phyloP scores from a whole-genome alignment of 2,329 filamentous ascomycete genomes.

The Cadophora gregata region DNA sequence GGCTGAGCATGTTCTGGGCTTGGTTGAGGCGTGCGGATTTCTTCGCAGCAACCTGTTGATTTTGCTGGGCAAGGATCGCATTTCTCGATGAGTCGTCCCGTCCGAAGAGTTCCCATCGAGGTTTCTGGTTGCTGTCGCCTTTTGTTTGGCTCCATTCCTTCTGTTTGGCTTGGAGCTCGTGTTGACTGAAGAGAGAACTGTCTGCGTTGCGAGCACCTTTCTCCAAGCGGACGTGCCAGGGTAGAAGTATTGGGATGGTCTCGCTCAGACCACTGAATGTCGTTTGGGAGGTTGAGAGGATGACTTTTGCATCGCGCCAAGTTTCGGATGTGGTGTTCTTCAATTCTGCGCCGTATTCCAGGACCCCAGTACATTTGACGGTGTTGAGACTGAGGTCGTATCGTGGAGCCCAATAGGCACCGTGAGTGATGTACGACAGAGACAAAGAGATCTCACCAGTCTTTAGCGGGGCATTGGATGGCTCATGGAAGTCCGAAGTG shows the following conservation, averaged over 20 bases:
- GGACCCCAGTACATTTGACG: slow-evolving; percentile 41
- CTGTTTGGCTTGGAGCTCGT: slow-evolving; percentile 47
- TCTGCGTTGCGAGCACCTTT: slow-evolving; percentile 37
- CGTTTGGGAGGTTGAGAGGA: slow-evolving; percentile 56
- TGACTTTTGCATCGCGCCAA: slow-evolving; percentile 52
- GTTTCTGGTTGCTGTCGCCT: slow-evolving; percentile 37
- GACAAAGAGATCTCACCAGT: slow-evolving; percentile 40
- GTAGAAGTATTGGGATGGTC: slow-evolving; percentile 51
- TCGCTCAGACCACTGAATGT: slow-evolving; percentile 56
- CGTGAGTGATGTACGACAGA: slow-evolving; percentile 43
- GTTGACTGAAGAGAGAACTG: slow-evolving; percentile 34
- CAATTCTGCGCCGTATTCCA: slow-evolving; percentile 60
- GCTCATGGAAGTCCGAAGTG: slow-evolving; percentile 36
- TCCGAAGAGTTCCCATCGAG: slow-evolving; percentile 48
- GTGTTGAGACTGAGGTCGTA: slow-evolving; percentile 55
- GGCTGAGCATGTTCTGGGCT: background rate
- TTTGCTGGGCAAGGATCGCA: background rate
- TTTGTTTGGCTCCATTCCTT: slow-evolving; percentile 35
- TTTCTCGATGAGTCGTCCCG: slow-evolving; percentile 20
- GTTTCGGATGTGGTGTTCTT: slow-evolving; percentile 56
- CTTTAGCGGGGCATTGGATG: slow-evolving; percentile 28
- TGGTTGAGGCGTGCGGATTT: background rate
- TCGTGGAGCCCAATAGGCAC: slow-evolving; percentile 53
- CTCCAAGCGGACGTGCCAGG: slow-evolving; percentile 54
- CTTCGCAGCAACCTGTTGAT: background rate